Base-by-base conservation (phyloP, 2,329 filamentous ascomycete genomes). In the Rhexocercosporidium sp. region DNA sequence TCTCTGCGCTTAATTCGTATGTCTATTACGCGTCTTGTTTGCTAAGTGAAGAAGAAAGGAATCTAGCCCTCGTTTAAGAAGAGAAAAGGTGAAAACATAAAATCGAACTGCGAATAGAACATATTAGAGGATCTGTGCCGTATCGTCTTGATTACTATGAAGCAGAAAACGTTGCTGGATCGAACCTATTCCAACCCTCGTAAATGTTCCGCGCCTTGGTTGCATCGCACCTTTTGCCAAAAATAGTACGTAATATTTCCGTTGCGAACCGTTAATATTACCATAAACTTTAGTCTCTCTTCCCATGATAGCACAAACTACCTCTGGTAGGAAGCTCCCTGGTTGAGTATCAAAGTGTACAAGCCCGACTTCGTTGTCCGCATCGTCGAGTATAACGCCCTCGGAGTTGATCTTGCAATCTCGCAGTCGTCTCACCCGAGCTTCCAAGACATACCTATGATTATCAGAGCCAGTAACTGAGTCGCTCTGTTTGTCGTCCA, bases 161-260 rank as follows among this genome's bases (percentile, higher is more conserved):
- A 54, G 34, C 27, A 64, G 53, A 44, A 56, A 64, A 64, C 47
- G 47, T 51, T 56, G 34, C 61, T 64, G 34, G 47, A 64, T 64
- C 51, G 31, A 56, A 46, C 61, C 61, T 22, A 64, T 64, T 56
- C 61, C 61, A 64, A 64, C 61, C 61, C 61, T 64, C 51, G 27
- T n/a, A 44, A 64, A 64, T 54, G 37, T 63, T 54, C 47, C 47
- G 25, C 29, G 37, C 39, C 49, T 44, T 27, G 6, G 16, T 41
- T 49, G 25, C 22, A 31, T 14, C 46, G 41, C 41, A 46, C 41
- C 41, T 46, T 46, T 18, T 46, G 8, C 18, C 18, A 46, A 46
- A 46, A 46, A 46, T 20, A 46, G 41, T 8, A 46, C 41, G 41
- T 49, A 49, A 49, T 49, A 49, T 49, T 12, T 49, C 9, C 46